phyloP scores from a whole-genome alignment of 768 basidiomycete species.

The Mycena amicta region DNA sequence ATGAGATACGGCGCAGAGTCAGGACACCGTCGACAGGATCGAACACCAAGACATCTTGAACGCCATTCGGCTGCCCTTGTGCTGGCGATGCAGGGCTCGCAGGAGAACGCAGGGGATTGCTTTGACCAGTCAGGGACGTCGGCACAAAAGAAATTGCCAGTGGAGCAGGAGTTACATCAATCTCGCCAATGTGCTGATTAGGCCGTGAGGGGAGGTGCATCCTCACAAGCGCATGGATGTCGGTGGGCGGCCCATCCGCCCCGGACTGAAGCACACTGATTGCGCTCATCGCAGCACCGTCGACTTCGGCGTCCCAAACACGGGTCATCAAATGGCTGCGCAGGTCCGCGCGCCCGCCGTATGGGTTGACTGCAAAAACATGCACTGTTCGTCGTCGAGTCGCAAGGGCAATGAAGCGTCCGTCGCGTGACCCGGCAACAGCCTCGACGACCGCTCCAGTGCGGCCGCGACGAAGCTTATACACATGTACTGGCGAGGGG shows the following conservation, averaged over 20 bases:
- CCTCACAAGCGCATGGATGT: conserved; percentile 59
- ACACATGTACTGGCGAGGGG: conserved; percentile 4
- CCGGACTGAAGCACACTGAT: neutral
- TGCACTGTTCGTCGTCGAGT: conserved; percentile 68
- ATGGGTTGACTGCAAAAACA: conserved; percentile 76
- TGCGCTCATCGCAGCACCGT: neutral
- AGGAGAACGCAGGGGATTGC: conserved; percentile 36
- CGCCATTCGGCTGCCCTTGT: conserved; percentile 36
- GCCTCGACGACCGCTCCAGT: conserved; percentile 45
- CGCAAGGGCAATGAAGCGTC: conserved; percentile 70
- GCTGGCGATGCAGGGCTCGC: conserved; percentile 6
- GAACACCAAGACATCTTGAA: conserved; percentile 71
- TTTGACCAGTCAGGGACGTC: conserved; percentile 35
- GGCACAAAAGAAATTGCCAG: conserved; percentile 61
- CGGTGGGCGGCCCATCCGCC: conserved; percentile 36
- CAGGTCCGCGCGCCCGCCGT: conserved; percentile 68
- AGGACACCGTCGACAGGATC: conserved; percentile 60
- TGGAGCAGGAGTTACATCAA: conserved; percentile 31
- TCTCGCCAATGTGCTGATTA: neutral
- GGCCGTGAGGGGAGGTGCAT: conserved; percentile 36
- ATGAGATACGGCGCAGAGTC: conserved; percentile 47
- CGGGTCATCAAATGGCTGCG: conserved; percentile 60
- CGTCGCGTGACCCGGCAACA: conserved; percentile 56
- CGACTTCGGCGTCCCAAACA: conserved; percentile 49
- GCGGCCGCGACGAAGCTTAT: conserved; percentile 18